These are phyloP conservation scores for Salix dunnii DNA, from an alignment of 345 rosid genomes.

Conservation along the genomic window DNA sequence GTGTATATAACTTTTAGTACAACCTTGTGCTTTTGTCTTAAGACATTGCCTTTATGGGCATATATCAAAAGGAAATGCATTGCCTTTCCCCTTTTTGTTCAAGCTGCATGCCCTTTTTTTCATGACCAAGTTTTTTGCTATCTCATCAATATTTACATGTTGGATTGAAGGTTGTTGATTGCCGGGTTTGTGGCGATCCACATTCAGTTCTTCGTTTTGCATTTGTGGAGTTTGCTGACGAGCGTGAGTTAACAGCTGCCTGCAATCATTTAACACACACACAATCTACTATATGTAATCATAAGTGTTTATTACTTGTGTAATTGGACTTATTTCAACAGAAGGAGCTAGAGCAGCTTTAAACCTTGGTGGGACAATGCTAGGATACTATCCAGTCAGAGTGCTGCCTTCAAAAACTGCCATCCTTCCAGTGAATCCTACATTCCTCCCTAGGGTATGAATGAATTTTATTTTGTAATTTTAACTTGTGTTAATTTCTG, in stretches of 20 bases:
- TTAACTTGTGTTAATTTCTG: neutral
- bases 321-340: conserved; percentile 28
- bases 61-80: neutral
- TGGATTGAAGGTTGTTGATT: conserved; percentile 75
- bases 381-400: conserved; percentile 82
- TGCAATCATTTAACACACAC: neutral
- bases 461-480: neutral
- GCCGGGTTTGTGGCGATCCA: conserved; percentile 93
- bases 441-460: conserved; percentile 82
- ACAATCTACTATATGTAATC: neutral
- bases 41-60: neutral
- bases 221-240: conserved; percentile 85
- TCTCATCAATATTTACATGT: neutral
- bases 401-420: conserved; percentile 94
- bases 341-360: conserved; percentile 77
- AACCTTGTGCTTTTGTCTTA: neutral
- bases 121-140: neutral
- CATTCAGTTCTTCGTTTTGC: conserved; percentile 96
- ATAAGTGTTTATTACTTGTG: conserved; percentile 7
- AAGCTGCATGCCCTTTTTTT: neutral
- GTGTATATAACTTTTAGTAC: neutral
- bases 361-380: conserved; percentile 75
- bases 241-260: conserved; percentile 47
- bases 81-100: neutral
- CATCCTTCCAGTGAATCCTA: conserved; percentile 94